Evolutionary conservation across 768 basidiomycete genomes (phyloP), one percentile per base, ranked within the genome.

Genomic region (Hebeloma cylindrosporum): DNA sequence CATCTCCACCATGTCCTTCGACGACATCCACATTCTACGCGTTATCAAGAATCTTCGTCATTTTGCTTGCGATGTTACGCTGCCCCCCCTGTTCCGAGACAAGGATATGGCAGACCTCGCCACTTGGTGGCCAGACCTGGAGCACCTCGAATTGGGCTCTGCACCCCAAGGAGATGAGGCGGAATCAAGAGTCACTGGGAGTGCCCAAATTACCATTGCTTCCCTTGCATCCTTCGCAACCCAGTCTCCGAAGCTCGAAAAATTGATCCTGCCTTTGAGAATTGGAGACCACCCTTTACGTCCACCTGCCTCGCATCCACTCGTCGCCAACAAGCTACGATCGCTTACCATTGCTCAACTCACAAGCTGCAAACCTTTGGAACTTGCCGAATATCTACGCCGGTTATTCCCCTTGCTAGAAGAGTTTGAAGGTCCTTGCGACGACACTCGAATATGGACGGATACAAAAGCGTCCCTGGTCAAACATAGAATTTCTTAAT

Each of bases 121-220:
- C 13, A 58, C 48, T 5, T 75, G 70, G 67, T 77, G 77, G 77
- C 77, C 75, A 11, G 45, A 55, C 29, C 63, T 79, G 5, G 56
- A 63, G 7, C 60, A 65, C 34, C 67, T 79, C 23, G 68, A 77
- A 44, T 45, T 79, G 8, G 73, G 73, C 1, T 53, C 58, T 2
- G 40, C 53, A 3, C 55, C 56, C 17, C 61, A 58, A 3, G 53
- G 58, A 9, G 60, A 66, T 37, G 59, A 61, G 8, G 31, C 43
- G 18, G 43, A 40, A 14, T 47, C 30, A 48, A 34, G 46, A 39
- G n/a, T n/a, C n/a, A 53, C 22, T 5, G 17, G 7, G 21, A 5
- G 13, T 11, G 20, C 57, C 10, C 53, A 54, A 9, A 48, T 66
- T 22, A 68, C 67, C 0, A 47, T 58, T 1, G 60, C 52, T 14